These are phyloP conservation scores for Infundibulicybe gibba DNA, from an alignment of 768 basidiomycete genomes.

Conservation along the genomic window DNA sequence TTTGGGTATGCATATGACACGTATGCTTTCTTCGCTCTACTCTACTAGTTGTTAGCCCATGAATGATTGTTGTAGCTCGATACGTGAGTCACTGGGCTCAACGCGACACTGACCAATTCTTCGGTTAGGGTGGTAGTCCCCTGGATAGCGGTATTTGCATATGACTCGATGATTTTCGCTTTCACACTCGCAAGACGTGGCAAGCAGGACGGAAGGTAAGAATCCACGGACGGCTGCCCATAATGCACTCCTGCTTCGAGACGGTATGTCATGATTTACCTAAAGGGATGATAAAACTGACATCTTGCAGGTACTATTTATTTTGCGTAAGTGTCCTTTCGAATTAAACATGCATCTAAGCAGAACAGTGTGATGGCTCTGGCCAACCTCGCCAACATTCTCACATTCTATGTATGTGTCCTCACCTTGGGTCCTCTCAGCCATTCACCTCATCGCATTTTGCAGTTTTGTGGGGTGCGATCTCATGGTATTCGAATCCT, in stretches of 20 bases:
- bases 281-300: background rate
- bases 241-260: slow-evolving; percentile 44
- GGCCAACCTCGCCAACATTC: slow-evolving; percentile 45
- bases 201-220: slow-evolving; percentile 21
- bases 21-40: slow-evolving; percentile 20
- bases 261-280: slow-evolving; percentile 34
- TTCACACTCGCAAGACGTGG: slow-evolving; percentile 47
- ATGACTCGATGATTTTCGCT: slow-evolving; percentile 42
- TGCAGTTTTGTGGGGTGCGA: no score
- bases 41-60: no score
- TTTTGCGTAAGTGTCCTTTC: slow-evolving; percentile 38
- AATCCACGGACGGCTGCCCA: slow-evolving; percentile 21
- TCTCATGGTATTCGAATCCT: no score
- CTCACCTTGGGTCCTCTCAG: no score
- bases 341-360: background rate
- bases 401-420: slow-evolving; percentile 17
- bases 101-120: background rate
- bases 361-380: slow-evolving; percentile 43
- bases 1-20: slow-evolving; percentile 22
- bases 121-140: slow-evolving; percentile 29
- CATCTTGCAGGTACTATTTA: slow-evolving; percentile 43
- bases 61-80: slow-evolving; percentile 8
- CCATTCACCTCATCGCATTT: no score
- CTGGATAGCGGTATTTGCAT: slow-evolving; percentile 50
- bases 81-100: slow-evolving; percentile 7